phyloP scores from a whole-genome alignment of 257 asterid genomes.

The Forsythia viridissima region DNA sequence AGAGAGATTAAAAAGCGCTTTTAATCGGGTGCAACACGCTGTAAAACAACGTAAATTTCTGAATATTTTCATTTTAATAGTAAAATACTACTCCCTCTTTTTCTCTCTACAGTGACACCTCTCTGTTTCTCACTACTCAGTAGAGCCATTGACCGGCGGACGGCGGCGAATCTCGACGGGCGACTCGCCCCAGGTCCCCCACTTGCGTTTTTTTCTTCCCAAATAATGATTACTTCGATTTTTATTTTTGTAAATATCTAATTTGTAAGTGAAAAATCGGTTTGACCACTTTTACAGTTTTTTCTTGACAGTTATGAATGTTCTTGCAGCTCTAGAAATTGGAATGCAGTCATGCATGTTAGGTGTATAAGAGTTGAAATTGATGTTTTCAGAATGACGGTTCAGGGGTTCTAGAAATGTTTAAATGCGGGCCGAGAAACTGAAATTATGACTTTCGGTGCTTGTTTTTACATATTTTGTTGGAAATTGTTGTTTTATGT shows the following conservation, averaged over 20 bases:
- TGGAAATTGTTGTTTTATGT: neutral
- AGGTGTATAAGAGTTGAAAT: conserved; percentile 1
- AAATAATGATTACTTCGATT: neutral
- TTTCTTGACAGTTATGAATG: neutral
- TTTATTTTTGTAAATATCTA: neutral
- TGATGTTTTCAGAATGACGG: neutral
- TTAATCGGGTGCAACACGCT: neutral
- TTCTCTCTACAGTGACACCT: conserved; percentile 21
- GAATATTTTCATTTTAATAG: neutral
- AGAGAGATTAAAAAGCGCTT: neutral
- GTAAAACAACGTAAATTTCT: neutral
- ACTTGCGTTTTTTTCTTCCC: neutral
- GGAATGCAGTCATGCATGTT: conserved; percentile 8
- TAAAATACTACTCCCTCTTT: neutral
- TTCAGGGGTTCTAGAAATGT: neutral
- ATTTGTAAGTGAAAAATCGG: neutral
- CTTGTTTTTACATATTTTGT: neutral
- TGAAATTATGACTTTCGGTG: neutral
- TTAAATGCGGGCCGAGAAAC: conserved; percentile 12
- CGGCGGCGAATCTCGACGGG: conserved; percentile 31
- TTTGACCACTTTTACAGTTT: neutral
- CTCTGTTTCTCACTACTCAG: neutral
- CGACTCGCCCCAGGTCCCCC: conserved; percentile 5
- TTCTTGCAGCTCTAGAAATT: neutral
- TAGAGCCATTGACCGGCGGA: conserved; percentile 14